Evolutionary conservation across 2,329 filamentous ascomycete genomes (phyloP).

Genomic region (Fusarium fujikuroi): DNA sequence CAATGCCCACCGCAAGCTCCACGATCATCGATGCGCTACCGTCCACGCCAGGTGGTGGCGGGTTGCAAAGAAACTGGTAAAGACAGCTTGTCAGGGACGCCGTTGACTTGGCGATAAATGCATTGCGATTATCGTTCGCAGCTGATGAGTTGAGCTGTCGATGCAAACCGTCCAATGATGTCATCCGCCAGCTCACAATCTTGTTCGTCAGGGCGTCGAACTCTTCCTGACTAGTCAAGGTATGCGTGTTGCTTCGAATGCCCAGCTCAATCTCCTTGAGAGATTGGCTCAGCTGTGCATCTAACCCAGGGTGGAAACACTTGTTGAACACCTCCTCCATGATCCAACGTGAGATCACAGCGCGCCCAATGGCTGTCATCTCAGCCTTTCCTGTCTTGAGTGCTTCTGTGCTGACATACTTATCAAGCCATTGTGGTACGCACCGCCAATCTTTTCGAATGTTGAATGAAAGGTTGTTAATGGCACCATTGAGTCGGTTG

Average conservation of each 20-base stretch:
- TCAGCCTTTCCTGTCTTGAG: constrained; percentile 91
- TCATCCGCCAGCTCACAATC: constrained; percentile 91
- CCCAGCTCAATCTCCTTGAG: constrained; percentile 90
- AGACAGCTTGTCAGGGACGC: constrained; percentile 75
- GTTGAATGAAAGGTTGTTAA: constrained; percentile 94
- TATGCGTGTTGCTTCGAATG: constrained; percentile 81
- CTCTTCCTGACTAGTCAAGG: constrained; percentile 82
- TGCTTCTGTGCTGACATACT: constrained; percentile 85
- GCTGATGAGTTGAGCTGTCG: constrained; percentile 73
- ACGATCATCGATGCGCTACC: constrained; percentile 92
- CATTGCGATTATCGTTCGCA: constrained; percentile 72
- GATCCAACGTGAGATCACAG: constrained; percentile 89
- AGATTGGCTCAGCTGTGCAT: constrained; percentile 77
- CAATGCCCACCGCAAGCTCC: constrained; percentile 87
- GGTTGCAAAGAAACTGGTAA: constrained; percentile 78
- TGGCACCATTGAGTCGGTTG: constrained; percentile 89
- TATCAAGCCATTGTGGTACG: constrained; percentile 82
- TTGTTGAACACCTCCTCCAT: constrained; percentile 91
- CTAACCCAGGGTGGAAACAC: constrained; percentile 91
- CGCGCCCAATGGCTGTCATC: constrained; percentile 95
- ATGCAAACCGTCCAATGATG: constrained; percentile 90
- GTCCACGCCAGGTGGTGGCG: constrained; percentile 82
- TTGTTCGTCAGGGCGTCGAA: constrained; percentile 88
- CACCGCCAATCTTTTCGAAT: constrained; percentile 93
- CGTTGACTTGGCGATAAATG: constrained; percentile 77